Conservation (phyloP, 2,329 filamentous ascomycete species). For the Monilinia fructicola region DNA sequence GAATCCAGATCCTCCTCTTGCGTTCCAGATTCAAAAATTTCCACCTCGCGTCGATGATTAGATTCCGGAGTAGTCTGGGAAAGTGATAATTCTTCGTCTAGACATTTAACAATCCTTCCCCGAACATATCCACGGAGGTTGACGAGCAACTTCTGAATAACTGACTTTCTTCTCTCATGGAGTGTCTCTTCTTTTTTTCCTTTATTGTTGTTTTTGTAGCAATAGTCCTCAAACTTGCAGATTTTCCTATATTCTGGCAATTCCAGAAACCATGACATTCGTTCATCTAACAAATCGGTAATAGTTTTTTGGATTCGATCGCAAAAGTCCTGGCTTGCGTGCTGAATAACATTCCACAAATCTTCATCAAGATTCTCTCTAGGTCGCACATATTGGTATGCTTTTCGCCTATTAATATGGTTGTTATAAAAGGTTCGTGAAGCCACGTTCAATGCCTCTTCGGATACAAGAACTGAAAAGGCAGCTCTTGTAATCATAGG, state of each 20-base stretch:
- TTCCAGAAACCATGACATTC: constrained; percentile 44
- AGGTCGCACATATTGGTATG: constrained; percentile 48
- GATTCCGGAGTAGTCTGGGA: background rate
- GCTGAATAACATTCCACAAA: constrained; percentile 56
- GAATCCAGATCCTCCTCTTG: background rate
- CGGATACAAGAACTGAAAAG: constrained; percentile 62
- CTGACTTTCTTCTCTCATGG: constrained; percentile 15
- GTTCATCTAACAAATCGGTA: constrained; percentile 39
- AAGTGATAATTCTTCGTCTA: background rate
- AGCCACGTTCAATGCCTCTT: constrained; percentile 51
- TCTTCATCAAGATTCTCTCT: constrained; percentile 53
- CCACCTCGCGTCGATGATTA: background rate
- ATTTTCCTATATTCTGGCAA: constrained; percentile 40
- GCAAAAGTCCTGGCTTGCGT: constrained; percentile 55
- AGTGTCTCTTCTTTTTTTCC: background rate
- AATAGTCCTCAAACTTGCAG: constrained; percentile 28
- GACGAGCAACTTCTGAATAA: constrained; percentile 9
- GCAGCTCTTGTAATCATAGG: constrained; percentile 48
- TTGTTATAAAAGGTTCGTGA: constrained; percentile 14
- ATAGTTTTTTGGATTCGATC: constrained; percentile 47
- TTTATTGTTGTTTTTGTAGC: constrained; percentile 10
- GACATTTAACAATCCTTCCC: constrained; percentile 13
- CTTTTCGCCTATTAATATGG: background rate
- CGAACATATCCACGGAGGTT: constrained; percentile 23
- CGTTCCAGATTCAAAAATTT: background rate